phyloP scores from a whole-genome alignment of 1,284 basidiomycete genomes.

The Ceratobasidium sp. region DNA sequence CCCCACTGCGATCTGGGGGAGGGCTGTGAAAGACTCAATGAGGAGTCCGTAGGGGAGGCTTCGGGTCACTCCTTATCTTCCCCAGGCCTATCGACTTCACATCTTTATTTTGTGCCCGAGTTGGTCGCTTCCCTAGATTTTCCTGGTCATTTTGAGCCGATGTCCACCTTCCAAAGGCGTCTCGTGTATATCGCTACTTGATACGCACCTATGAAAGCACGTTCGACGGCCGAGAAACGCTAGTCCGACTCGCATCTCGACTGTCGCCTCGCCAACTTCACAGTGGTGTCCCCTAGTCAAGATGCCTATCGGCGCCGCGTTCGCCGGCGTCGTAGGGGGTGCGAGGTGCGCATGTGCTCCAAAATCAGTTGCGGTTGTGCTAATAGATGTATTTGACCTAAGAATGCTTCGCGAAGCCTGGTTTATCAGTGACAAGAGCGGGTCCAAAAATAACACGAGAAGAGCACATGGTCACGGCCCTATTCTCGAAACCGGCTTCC shows the following conservation, averaged over 20 bases:
- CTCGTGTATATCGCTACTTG: not conserved
- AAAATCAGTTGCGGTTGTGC: not conserved
- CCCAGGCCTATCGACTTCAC: no score
- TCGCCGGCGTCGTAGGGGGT: not conserved
- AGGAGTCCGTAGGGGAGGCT: no score
- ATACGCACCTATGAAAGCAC: not conserved
- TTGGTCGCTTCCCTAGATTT: not conserved
- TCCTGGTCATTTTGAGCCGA: not conserved
- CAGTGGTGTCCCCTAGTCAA: not conserved
- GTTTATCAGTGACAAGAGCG: conserved; percentile 2
- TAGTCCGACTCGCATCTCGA: not conserved
- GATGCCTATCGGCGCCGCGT: not conserved
- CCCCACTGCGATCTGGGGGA: no score
- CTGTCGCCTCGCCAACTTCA: no score
- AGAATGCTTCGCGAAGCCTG: not conserved
- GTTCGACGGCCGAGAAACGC: not conserved
- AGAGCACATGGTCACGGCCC: conserved; percentile 12
- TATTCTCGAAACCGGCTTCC: conserved; percentile 11
- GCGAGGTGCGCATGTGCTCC: not conserved
- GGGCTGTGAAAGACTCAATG: no score
- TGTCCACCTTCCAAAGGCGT: conserved; percentile 5
- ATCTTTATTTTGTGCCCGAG: not conserved
- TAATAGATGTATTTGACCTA: not conserved
- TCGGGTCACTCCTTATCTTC: no score
- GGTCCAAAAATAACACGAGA: conserved; percentile 9